A percentile compares a stretch with the other conserved stretches of the same genome.
Evolutionary conservation across 345 rosid genomes (phyloP).

Genomic region (Gossypium arboreum): DNA sequence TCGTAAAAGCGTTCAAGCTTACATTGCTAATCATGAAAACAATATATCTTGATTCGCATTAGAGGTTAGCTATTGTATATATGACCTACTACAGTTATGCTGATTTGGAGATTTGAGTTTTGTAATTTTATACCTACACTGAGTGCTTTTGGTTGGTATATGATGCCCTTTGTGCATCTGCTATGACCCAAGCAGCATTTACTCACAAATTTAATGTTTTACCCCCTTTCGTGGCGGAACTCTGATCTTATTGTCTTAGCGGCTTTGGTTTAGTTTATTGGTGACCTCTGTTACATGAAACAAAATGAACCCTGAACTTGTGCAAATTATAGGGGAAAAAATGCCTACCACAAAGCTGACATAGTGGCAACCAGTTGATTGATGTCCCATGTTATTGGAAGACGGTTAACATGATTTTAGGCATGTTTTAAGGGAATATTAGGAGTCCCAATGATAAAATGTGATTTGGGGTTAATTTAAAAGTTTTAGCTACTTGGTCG

Average conservation of each 20-base stretch:
- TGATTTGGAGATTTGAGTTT: constrained; percentile 3
- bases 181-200: neutral
- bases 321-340: neutral
- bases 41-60: neutral
- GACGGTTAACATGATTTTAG: neutral
- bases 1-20: neutral
- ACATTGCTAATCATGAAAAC: constrained; percentile 1
- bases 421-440: neutral
- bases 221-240: neutral
- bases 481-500: no score
- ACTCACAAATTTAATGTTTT: neutral
- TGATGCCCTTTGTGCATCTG: neutral
- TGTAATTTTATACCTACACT: neutral
- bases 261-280: neutral
- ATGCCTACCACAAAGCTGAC: neutral
- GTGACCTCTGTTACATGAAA: no score
- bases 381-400: neutral
- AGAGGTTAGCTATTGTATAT: constrained; percentile 18
- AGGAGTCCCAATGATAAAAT: neutral
- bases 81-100: constrained; percentile 3
- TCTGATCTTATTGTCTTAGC: neutral
- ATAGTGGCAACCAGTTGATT: no score
- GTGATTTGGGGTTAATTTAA: neutral
- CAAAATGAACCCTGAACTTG: neutral
- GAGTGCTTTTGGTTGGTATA: neutral